Percentiles rank a stretch among this genome's conserved stretches.
These are phyloP conservation scores for Astrocystis sublimbata DNA, from an alignment of 495 filamentous ascomycete species.

Conservation along the genomic window DNA sequence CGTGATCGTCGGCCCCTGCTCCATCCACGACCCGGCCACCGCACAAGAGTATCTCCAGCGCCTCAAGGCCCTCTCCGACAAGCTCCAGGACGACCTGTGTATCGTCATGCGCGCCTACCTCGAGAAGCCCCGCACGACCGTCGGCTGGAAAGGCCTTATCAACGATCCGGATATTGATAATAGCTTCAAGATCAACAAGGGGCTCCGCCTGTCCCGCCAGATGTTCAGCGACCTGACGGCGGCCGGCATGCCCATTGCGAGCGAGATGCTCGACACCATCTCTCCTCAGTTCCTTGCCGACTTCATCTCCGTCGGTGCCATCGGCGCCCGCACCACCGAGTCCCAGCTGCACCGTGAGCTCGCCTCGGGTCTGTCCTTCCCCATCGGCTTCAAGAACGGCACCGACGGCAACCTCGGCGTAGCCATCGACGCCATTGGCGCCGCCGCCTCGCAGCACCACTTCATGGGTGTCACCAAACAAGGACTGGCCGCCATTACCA, in stretches of 20 bases:
- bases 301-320: slow-evolving; percentile 90
- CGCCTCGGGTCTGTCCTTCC: slow-evolving; percentile 95
- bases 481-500: slow-evolving; percentile 90
- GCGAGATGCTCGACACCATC: slow-evolving; percentile 98
- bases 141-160: slow-evolving; percentile 98
- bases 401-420: slow-evolving; percentile 93
- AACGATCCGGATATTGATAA: slow-evolving; percentile 98
- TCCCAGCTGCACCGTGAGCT: slow-evolving; percentile 94
- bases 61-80: slow-evolving; percentile 70
- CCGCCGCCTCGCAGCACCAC: slow-evolving; percentile 87
- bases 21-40: slow-evolving; percentile 87
- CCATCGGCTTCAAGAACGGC: slow-evolving; percentile 98
- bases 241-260: slow-evolving; percentile 87
- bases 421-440: slow-evolving; percentile 95
- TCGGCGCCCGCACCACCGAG: slow-evolving; percentile 96
- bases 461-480: slow-evolving; percentile 99
- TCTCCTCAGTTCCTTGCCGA: slow-evolving; percentile 94
- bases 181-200: slow-evolving; percentile 99
- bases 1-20: slow-evolving; percentile 94
- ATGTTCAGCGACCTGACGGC: slow-evolving; percentile 88
- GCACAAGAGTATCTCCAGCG: slow-evolving; percentile 84
- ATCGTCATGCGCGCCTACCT: slow-evolving; percentile 99
- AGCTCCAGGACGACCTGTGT: slow-evolving; percentile 77
- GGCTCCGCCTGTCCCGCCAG: slow-evolving; percentile 80
- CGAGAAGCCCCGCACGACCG: slow-evolving; percentile 98